A percentile compares a stretch with the other conserved stretches of the same genome.
phyloP scores from a whole-genome alignment of 2,329 filamentous ascomycete genomes.

The Fusarium lateritium region DNA sequence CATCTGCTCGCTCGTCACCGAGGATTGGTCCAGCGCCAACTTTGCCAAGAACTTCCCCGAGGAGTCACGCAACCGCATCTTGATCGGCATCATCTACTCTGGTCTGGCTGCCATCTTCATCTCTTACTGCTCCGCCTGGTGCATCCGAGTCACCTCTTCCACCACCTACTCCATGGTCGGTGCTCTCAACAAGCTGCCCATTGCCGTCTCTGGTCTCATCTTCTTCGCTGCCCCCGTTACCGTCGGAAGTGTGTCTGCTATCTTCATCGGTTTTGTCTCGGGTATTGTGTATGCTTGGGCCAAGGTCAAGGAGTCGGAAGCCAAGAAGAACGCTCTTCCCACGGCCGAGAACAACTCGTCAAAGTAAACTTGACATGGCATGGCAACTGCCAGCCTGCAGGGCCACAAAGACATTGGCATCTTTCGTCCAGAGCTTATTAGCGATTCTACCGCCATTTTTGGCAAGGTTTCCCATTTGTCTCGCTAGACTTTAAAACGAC shows the following conservation, averaged over 20 bases:
- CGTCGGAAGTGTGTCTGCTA: conserved; percentile 92
- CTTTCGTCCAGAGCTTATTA: not conserved
- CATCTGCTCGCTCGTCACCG: conserved; percentile 82
- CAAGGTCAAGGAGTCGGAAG: conserved; percentile 69
- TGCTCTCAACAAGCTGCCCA: conserved; percentile 96
- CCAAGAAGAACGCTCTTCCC: conserved; percentile 67
- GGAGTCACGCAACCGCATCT: conserved; percentile 82
- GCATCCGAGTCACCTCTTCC: conserved; percentile 95
- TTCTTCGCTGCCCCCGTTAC: conserved; percentile 98
- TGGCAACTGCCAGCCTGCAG: not conserved
- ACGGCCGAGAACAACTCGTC: conserved; percentile 63
- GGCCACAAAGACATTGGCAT: not conserved
- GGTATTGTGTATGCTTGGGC: conserved; percentile 92
- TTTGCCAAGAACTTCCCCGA: conserved; percentile 88
- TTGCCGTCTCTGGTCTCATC: conserved; percentile 90
- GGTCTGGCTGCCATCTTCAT: conserved; percentile 96
- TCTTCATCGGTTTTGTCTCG: conserved; percentile 90
- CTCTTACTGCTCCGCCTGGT: conserved; percentile 99
- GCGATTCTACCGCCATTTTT: conserved; percentile 1
- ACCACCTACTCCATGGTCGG: conserved; percentile 99
- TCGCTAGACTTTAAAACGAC: conserved; percentile 21
- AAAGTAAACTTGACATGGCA: conserved; percentile 26
- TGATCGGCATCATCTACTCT: conserved; percentile 93
- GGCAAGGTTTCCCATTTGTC: conserved; percentile 3
- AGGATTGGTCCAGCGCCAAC: conserved; percentile 94